Conservation (phyloP, 495 filamentous ascomycete species). For the Trichocladium uniseriatum region DNA sequence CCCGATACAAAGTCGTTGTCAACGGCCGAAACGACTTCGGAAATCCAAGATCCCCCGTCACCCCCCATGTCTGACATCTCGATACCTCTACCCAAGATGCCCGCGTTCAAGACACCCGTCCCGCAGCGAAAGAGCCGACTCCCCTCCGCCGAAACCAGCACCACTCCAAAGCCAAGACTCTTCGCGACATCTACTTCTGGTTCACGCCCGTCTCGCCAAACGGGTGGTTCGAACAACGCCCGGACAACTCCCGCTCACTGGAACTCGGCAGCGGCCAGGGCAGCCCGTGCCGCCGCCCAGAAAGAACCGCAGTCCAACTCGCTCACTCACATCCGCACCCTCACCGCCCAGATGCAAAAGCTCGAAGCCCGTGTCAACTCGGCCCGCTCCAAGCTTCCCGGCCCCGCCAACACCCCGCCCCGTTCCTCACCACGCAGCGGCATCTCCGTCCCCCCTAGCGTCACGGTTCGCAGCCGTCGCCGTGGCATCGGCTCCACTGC, state of each 20-base stretch:
- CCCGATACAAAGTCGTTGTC: slow-evolving; percentile 53
- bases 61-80: slow-evolving; percentile 65
- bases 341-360: slow-evolving; percentile 94
- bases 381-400: slow-evolving; percentile 86
- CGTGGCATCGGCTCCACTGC: slow-evolving; percentile 58
- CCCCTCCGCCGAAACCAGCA: slow-evolving; percentile 41
- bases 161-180: slow-evolving; percentile 40
- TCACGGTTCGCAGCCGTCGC: slow-evolving; percentile 68
- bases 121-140: slow-evolving; percentile 36
- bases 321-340: slow-evolving; percentile 79
- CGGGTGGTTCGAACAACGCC: slow-evolving; percentile 23
- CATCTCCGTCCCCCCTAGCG: slow-evolving; percentile 56
- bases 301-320: slow-evolving; percentile 70
- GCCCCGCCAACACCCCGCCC: slow-evolving; percentile 65
- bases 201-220: slow-evolving; percentile 26
- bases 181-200: slow-evolving; percentile 22
- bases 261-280: slow-evolving; percentile 16
- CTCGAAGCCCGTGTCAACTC: slow-evolving; percentile 88
- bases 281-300: slow-evolving; percentile 24
- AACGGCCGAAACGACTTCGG: slow-evolving; percentile 33
- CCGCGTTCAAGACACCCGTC: slow-evolving; percentile 13
- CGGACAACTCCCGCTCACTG: slow-evolving; percentile 24
- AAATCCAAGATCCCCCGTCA: slow-evolving; percentile 45
- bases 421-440: slow-evolving; percentile 61
- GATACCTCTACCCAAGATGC: slow-evolving; percentile 32